Evolutionary conservation across 768 basidiomycete genomes (phyloP).

Genomic region (Lepiota brunneoincarnata): DNA sequence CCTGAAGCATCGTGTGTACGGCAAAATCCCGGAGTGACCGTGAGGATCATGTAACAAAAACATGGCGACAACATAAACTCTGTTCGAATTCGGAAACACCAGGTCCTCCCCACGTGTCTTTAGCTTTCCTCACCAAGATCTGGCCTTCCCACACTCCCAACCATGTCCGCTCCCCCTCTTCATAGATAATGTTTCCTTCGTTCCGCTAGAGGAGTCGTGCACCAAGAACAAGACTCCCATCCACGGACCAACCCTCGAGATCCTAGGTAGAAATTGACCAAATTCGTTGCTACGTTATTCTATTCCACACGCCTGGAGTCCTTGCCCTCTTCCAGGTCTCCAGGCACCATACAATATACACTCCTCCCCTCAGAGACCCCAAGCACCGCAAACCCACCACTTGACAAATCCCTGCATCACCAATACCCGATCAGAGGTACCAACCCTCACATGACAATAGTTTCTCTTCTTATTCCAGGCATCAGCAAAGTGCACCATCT

Average conservation of each 20-base stretch:
- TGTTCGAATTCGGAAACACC: constrained; percentile 6
- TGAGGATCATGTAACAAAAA: constrained; percentile 11
- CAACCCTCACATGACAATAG: background rate
- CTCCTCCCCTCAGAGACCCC: constrained; percentile 1
- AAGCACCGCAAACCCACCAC: background rate
- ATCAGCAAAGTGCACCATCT: background rate
- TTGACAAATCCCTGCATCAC: background rate
- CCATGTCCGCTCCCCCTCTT: background rate
- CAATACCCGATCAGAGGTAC: background rate
- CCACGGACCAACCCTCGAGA: background rate
- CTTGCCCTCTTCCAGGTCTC: background rate
- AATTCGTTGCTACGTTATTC: background rate
- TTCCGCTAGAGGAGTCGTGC: background rate
- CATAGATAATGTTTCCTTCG: background rate
- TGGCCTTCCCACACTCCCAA: constrained; percentile 1
- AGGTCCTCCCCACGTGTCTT: constrained; percentile 11
- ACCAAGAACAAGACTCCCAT: background rate
- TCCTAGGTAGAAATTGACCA: background rate
- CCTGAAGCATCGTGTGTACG: constrained; percentile 9
- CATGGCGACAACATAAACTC: constrained; percentile 9
- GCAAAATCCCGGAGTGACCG: constrained; percentile 13
- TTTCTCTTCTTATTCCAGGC: background rate
- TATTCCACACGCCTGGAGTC: background rate
- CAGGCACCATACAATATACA: background rate
- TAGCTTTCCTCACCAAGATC: constrained; percentile 6